A percentile compares a stretch with the other conserved stretches of the same genome.
These are phyloP conservation scores for Candida khao-thaluensis DNA, from an alignment of 805 yeast species.

Conservation along the genomic window DNA sequence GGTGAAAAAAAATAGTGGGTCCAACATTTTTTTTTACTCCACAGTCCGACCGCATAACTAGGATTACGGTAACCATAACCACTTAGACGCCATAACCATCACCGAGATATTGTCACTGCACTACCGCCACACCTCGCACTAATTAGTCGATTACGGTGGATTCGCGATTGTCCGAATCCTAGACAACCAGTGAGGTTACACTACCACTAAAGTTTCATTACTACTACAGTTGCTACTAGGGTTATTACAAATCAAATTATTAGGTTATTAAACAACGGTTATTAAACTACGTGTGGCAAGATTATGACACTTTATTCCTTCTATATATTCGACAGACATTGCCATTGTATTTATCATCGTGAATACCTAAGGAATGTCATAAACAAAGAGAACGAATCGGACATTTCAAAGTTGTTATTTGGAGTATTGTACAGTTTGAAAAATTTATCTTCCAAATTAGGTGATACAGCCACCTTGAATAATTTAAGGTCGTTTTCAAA, in stretches of 20 bases:
- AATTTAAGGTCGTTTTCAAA: conserved; percentile 60
- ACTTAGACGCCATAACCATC: background rate
- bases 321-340: conserved; percentile 90
- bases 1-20: background rate
- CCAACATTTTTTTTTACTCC: conserved; percentile 6
- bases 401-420: conserved; percentile 76
- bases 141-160: no score
- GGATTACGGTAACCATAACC: background rate
- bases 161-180: no score
- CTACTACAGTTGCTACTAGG: no score
- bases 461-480: conserved; percentile 31
- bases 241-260: no score
- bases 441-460: conserved; percentile 62
- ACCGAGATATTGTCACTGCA: background rate
- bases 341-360: conserved; percentile 78
- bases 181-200: no score
- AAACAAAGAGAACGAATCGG: conserved; percentile 60
- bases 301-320: conserved; percentile 50
- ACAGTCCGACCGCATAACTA: conserved; percentile 7
- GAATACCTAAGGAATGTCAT: conserved; percentile 44
- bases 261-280: no score
- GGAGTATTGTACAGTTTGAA: conserved; percentile 82
- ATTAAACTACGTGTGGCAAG: no score
- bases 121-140: background rate
- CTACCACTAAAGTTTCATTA: no score